Percentiles rank a stretch among this genome's conserved stretches.
phyloP scores from a whole-genome alignment of 208 protist genomes.

The Acanthamoeba royreba region DNA sequence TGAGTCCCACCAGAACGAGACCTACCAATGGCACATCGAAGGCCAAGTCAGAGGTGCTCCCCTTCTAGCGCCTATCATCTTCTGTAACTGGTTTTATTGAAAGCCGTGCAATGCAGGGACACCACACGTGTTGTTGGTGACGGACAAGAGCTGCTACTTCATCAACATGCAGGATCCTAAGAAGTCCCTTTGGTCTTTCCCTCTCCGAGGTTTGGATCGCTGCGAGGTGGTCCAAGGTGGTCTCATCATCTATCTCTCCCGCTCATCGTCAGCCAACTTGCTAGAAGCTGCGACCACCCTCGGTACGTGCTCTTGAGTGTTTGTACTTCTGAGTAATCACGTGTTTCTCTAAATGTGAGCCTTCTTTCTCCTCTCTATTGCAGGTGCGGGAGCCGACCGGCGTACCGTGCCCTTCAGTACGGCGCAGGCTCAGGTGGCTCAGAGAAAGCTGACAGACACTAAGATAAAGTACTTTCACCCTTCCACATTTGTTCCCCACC shows the following conservation, averaged over 20 bases:
- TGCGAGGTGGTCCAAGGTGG: background rate
- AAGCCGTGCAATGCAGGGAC: background rate
- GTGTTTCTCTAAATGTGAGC: background rate
- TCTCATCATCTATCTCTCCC: background rate
- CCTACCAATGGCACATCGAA: background rate
- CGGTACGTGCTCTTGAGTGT: background rate
- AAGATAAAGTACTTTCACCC: background rate
- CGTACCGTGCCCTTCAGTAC: background rate
- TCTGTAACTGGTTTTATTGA: background rate
- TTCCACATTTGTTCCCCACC: background rate
- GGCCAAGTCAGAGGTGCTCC: background rate
- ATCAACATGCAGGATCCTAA: background rate
- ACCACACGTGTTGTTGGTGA: background rate
- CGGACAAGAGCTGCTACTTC: background rate
- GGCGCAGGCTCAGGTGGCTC: background rate
- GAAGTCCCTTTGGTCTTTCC: background rate
- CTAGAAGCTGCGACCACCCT: background rate
- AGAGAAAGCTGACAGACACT: background rate
- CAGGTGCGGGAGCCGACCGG: background rate
- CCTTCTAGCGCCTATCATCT: background rate
- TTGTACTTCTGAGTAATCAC: background rate
- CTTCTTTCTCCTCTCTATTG: background rate
- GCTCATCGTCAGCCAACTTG: background rate
- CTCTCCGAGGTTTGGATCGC: background rate
- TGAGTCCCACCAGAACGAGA: background rate